Evolutionary conservation across 768 basidiomycete genomes (phyloP), one percentile per base, ranked within the genome.

Genomic region (Pleurotus djamor): DNA sequence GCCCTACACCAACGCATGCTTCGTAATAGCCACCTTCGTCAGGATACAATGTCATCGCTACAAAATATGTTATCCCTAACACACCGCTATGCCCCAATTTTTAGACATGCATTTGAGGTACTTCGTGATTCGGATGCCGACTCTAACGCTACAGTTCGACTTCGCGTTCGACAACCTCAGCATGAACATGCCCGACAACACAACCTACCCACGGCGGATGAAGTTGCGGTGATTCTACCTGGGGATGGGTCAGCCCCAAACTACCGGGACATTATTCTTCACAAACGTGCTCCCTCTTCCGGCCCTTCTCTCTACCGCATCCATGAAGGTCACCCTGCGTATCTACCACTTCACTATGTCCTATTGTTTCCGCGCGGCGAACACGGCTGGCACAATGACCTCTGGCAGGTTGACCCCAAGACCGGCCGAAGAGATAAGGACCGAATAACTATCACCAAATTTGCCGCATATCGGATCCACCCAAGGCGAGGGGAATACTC

Each of bases 201-300:
- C 52, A 79, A 80, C 62, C 59, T 74, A 0, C 76, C 79, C 1
- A 73, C 71, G 34, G 67, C 71, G 0, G 63, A 75, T 47, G 79
- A 80, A 49, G 70, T 80, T 51, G 78, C 72, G 48, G 73, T 69
- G 0, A 63, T 80, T 13, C 43, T 79, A 41, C 73, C 74, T 57
- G 68, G 68, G 1, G 66, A 69, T 66, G 72, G 65, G 10, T 57
- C 61, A 2, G 32, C 65, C 3, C 17, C 49, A 9, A 55, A 62
- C 0, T 13, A 66, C 21, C 14, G 65, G 5, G 76, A 80, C 57
- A 72, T 78, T 13, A 55, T 78, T 13, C 6, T 77, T 10, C 59
- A 49, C 1, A 28, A 48, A 13, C 41, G 14, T 28, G 21, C 21
- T 1, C 21, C 21, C 1, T 28, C 21, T 3, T 28, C 21, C 3